Conservation (phyloP, 2,329 filamentous ascomycete genomes). For the Stagonosporopsis tanaceti region DNA sequence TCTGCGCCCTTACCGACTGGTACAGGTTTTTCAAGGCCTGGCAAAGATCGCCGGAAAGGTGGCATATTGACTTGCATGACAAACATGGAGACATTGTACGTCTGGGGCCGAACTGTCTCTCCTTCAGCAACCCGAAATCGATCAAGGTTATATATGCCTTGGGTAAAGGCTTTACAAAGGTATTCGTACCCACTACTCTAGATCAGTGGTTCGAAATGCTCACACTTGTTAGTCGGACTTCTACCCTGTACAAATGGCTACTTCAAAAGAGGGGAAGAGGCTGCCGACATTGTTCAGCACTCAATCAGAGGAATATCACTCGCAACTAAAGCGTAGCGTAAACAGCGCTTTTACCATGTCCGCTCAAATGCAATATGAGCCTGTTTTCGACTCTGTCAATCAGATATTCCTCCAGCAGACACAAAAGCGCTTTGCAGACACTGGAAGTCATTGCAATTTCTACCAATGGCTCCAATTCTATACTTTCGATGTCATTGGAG, state of each 20-base stretch:
- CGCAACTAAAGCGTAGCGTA: neutral
- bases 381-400: slow-evolving; percentile 1
- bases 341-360: slow-evolving; percentile 1
- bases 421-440: neutral
- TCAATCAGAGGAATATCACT: slow-evolving; percentile 1
- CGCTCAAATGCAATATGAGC: slow-evolving; percentile 1
- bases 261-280: neutral
- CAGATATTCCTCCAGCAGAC: neutral
- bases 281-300: neutral
- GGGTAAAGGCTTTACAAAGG: neutral
- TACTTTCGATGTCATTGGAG: neutral
- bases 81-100: slow-evolving; percentile 1
- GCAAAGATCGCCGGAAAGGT: neutral
- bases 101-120: neutral
- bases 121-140: neutral
- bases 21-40: slow-evolving; percentile 1
- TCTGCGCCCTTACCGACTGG: neutral
- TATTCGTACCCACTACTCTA: neutral
- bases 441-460: neutral
- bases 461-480: slow-evolving; percentile 2
- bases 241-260: slow-evolving; percentile 1
- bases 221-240: neutral
- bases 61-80: neutral
- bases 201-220: neutral
- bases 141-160: slow-evolving; percentile 1